phyloP scores from a whole-genome alignment of 2,329 filamentous ascomycete genomes.

The Alternaria hordeiaustralica region DNA sequence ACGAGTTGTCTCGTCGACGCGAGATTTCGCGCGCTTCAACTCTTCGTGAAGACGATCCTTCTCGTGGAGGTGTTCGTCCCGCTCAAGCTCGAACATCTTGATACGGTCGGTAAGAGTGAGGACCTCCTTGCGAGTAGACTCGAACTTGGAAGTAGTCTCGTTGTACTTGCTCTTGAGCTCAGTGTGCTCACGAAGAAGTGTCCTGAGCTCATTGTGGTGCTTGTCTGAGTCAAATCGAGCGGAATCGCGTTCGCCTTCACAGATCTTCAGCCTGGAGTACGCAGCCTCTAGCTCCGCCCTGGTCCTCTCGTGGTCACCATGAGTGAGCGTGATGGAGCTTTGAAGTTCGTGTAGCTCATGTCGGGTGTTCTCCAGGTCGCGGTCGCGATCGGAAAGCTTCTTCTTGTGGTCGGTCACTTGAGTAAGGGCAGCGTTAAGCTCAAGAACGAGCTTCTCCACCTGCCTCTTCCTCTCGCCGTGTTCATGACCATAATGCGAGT shows the following conservation, averaged over 20 bases:
- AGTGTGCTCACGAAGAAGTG: conserved; percentile 28
- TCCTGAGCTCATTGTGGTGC: conserved; percentile 30
- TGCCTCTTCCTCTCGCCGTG: conserved; percentile 28
- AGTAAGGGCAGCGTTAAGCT: conserved; percentile 27
- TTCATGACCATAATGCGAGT: conserved; percentile 30
- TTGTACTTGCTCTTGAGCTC: conserved; percentile 32
- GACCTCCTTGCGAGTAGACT: conserved; percentile 30
- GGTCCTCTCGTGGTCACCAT: conserved; percentile 25
- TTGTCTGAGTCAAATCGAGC: conserved; percentile 28
- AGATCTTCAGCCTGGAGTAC: conserved; percentile 22
- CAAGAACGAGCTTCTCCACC: conserved; percentile 29
- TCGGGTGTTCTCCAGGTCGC: conserved; percentile 23
- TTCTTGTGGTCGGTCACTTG: conserved; percentile 31
- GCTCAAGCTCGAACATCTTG: conserved; percentile 31
- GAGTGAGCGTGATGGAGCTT: conserved; percentile 7
- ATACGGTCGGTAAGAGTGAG: conserved; percentile 26
- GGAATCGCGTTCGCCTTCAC: conserved; percentile 28
- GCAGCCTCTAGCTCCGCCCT: conserved; percentile 25
- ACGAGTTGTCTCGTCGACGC: conserved; percentile 26
- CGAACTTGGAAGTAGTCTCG: conserved; percentile 26
- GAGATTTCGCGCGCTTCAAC: conserved; percentile 24
- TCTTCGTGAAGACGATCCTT: conserved; percentile 35
- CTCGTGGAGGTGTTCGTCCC: conserved; percentile 32
- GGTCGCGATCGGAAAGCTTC: conserved; percentile 30
- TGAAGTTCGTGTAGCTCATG: conserved; percentile 25